Percentiles rank a stretch among this genome's conserved stretches.
Conservation (phyloP, 352 stramenopile species). For the Globisporangium middletonii region DNA sequence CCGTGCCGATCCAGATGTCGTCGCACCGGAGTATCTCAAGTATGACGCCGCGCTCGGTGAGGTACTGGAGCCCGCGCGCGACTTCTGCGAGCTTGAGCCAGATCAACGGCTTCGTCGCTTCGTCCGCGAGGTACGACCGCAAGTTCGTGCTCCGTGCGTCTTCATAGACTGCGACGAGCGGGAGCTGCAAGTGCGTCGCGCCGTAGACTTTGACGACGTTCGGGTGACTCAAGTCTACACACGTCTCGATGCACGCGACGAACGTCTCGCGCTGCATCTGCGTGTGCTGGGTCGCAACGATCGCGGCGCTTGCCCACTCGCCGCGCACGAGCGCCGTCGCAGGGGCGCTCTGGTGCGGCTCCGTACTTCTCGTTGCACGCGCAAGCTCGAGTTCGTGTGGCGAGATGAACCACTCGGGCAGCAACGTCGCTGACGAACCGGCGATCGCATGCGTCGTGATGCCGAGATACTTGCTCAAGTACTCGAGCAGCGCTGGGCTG, state of each 20-base stretch:
- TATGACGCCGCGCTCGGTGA: conserved; percentile 4
- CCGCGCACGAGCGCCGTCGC: conserved; percentile 23
- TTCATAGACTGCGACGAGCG: conserved; percentile 14
- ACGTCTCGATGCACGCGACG: background rate
- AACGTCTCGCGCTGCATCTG: background rate
- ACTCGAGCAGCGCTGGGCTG: background rate
- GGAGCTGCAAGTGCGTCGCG: conserved; percentile 12
- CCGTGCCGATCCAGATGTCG: background rate
- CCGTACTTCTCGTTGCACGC: background rate
- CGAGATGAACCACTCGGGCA: conserved; percentile 54
- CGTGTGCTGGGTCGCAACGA: conserved; percentile 3
- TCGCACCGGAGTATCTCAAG: background rate
- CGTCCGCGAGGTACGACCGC: conserved; percentile 1
- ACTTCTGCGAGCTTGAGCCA: conserved; percentile 5
- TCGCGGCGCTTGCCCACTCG: conserved; percentile 32
- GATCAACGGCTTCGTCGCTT: background rate
- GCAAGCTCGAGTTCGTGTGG: conserved; percentile 75
- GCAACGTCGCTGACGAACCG: background rate
- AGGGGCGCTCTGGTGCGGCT: background rate
- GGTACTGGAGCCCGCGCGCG: conserved; percentile 29
- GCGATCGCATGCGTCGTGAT: too few species aligned
- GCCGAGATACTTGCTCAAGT: background rate
- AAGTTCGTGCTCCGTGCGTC: conserved; percentile 3
- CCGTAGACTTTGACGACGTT: conserved; percentile 21
- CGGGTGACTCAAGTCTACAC: conserved; percentile 27